These are phyloP conservation scores for Pseudopithomyces maydicus DNA, from an alignment of 2,329 filamentous ascomycete species.

Conservation along the genomic window DNA sequence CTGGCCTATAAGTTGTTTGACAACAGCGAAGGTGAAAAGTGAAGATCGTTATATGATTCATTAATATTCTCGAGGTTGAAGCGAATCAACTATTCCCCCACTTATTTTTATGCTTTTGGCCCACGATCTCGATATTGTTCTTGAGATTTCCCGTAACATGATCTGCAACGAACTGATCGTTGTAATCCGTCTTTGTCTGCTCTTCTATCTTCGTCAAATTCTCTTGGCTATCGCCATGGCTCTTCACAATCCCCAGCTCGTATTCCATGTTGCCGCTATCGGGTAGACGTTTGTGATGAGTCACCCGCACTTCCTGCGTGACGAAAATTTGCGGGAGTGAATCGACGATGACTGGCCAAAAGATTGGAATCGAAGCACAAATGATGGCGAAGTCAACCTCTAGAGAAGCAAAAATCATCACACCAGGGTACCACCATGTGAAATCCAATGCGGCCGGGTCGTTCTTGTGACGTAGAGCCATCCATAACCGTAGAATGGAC, in stretches of 20 bases:
- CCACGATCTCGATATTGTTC: neutral
- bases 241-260: constrained; percentile 28
- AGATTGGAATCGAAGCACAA: constrained; percentile 44
- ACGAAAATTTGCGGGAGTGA: constrained; percentile 39
- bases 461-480: constrained; percentile 23
- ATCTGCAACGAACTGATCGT: constrained; percentile 10
- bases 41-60: too few relatives aligned
- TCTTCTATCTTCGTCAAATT: constrained; percentile 17
- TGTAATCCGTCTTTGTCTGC: constrained; percentile 13
- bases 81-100: neutral
- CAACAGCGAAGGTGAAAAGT: too few relatives aligned
- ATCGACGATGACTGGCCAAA: constrained; percentile 40
- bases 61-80: too few relatives aligned
- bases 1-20: too few relatives aligned
- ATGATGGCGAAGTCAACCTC: constrained; percentile 44
- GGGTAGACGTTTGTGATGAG: constrained; percentile 22
- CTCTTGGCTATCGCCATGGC: constrained; percentile 24
- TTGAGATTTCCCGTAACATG: constrained; percentile 13
- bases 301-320: constrained; percentile 40
- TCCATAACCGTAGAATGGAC: constrained; percentile 36
- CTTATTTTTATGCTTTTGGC: constrained; percentile 1
- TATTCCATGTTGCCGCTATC: constrained; percentile 18
- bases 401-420: constrained; percentile 36
- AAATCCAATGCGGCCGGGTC: constrained; percentile 29
- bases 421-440: constrained; percentile 37